Evolutionary conservation across 192 early-diverging fungal species (phyloP).

Genomic region (Oehlia diaphana): DNA sequence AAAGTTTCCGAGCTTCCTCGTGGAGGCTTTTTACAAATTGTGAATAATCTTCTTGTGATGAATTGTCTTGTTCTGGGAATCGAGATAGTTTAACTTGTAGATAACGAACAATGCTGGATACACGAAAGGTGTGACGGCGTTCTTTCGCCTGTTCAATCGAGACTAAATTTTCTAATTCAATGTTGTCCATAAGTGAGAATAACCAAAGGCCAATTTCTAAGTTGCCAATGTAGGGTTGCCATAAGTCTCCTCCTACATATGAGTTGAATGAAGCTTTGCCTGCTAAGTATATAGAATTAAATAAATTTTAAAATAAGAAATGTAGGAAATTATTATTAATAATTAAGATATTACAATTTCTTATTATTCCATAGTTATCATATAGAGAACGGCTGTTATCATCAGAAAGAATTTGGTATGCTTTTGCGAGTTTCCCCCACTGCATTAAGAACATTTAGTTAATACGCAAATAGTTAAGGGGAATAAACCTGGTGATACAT

Average conservation of each 20-base stretch:
- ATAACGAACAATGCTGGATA: neutral
- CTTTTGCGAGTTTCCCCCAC: neutral
- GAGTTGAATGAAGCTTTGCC: neutral
- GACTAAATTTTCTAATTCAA: neutral
- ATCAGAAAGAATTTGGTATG: slow-evolving; percentile 10
- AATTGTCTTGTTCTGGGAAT: neutral
- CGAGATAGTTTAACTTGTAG: neutral
- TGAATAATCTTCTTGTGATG: neutral
- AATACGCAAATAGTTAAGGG: neutral
- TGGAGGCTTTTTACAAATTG: neutral
- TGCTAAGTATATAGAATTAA: neutral
- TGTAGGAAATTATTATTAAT: slow-evolving; percentile 17
- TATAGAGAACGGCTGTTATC: neutral
- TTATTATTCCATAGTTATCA: neutral
- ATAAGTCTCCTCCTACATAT: neutral
- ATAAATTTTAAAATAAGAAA: neutral
- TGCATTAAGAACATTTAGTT: neutral
- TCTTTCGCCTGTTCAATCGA: neutral
- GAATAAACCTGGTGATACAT: neutral
- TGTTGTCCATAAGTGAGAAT: neutral
- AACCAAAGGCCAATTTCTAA: slow-evolving; percentile 9
- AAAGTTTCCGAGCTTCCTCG: neutral
- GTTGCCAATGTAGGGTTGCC: slow-evolving; percentile 14
- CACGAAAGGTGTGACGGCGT: neutral
- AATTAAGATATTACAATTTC: slow-evolving; percentile 12